phyloP scores from a whole-genome alignment of 2,329 filamentous ascomycete genomes.

The Fusarium clavum region DNA sequence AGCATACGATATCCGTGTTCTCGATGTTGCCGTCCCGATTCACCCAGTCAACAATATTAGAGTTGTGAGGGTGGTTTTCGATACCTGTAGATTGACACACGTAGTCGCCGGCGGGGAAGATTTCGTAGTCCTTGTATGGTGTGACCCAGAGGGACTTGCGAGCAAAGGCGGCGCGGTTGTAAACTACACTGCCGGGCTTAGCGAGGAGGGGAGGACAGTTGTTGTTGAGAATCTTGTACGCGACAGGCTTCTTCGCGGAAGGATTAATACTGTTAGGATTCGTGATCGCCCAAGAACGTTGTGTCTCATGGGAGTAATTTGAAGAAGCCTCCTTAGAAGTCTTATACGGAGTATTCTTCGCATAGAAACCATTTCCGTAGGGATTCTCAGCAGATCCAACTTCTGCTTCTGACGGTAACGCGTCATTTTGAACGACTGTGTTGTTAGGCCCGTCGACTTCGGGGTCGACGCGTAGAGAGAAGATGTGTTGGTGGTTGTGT shows the following conservation, averaged over 20 bases:
- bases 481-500: conserved; percentile 78
- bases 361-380: conserved; percentile 91
- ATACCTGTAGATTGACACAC: conserved; percentile 89
- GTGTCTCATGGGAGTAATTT: conserved; percentile 84
- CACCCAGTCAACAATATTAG: conserved; percentile 82
- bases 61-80: conserved; percentile 65
- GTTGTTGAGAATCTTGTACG: conserved; percentile 90
- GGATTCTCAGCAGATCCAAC: conserved; percentile 85
- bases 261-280: conserved; percentile 87
- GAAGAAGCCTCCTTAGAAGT: conserved; percentile 76
- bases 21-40: conserved; percentile 77
- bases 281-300: conserved; percentile 89
- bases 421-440: conserved; percentile 80
- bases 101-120: conserved; percentile 88
- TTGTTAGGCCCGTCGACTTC: conserved; percentile 72
- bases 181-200: conserved; percentile 85
- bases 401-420: conserved; percentile 74
- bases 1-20: conserved; percentile 88
- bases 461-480: conserved; percentile 74
- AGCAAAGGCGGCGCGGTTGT: conserved; percentile 89
- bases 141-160: conserved; percentile 54
- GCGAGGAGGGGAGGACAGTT: conserved; percentile 84
- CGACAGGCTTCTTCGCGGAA: conserved; percentile 84
- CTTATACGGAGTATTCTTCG: conserved; percentile 81
- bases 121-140: conserved; percentile 79